A percentile compares a stretch with the other conserved stretches of the same genome.
Evolutionary conservation across 345 rosid species (phyloP).

Genomic region (Zanthoxylum bungeanum): DNA sequence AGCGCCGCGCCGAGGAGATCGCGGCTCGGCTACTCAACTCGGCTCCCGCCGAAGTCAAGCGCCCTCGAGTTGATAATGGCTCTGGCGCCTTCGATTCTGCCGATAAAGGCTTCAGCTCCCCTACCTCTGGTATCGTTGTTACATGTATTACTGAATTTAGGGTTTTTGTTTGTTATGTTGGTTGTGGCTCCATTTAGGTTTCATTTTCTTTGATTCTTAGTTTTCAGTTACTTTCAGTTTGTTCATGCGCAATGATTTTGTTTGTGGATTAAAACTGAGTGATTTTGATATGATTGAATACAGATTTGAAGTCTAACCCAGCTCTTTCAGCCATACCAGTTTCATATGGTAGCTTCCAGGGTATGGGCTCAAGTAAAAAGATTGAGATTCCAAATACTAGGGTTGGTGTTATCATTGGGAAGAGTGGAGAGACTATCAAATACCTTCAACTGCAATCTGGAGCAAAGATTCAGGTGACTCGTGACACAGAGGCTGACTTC

Average conservation of each 20-base stretch:
- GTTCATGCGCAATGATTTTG: background rate
- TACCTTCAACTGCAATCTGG: constrained; percentile 93
- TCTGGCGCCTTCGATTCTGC: constrained; percentile 51
- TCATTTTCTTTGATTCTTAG: background rate
- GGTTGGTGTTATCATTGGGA: constrained; percentile 98
- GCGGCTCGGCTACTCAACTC: constrained; percentile 72
- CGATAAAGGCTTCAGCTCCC: constrained; percentile 57
- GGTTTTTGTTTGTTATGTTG: background rate
- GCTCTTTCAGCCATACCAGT: constrained; percentile 59
- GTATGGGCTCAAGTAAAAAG: constrained; percentile 63
- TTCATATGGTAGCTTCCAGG: constrained; percentile 69
- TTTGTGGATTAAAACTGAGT: background rate
- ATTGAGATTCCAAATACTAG: constrained; percentile 88
- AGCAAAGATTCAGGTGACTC: constrained; percentile 94
- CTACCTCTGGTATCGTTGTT: constrained; percentile 32
- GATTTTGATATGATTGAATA: constrained; percentile 8
- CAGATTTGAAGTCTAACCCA: constrained; percentile 56
- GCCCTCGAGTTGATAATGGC: constrained; percentile 78
- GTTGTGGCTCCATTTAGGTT: background rate
- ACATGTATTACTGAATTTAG: background rate
- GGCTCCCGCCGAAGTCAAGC: constrained; percentile 62
- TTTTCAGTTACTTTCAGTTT: background rate
- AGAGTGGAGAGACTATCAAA: constrained; percentile 96
- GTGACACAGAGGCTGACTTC: constrained; percentile 94
- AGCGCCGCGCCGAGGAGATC: constrained; percentile 87